Evolutionary conservation across 768 basidiomycete genomes (phyloP).

Genomic region (Podaxis rugospora): DNA sequence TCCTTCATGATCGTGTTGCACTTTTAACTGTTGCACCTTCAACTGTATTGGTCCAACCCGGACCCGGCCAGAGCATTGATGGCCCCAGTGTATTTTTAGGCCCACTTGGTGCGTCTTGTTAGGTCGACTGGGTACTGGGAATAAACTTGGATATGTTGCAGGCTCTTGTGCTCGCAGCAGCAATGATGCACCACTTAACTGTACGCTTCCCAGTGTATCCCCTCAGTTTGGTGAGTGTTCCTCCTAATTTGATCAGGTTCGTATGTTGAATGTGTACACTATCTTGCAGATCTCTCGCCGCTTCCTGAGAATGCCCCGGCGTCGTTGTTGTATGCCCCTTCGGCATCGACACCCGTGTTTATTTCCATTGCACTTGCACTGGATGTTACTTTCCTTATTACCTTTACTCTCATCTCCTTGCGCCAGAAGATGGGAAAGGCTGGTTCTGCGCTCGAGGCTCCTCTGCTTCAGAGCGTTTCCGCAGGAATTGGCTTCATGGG

Average conservation of each 20-base stretch:
- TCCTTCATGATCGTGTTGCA: constrained; percentile 59
- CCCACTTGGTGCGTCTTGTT: constrained; percentile 46
- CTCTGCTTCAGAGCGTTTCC: constrained; percentile 50
- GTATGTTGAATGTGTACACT: background rate
- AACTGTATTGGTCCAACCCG: constrained; percentile 27
- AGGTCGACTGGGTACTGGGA: background rate
- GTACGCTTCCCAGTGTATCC: constrained; percentile 49
- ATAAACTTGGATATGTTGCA: constrained; percentile 20
- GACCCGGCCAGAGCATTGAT: constrained; percentile 37
- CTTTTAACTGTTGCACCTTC: constrained; percentile 64
- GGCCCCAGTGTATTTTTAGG: constrained; percentile 70
- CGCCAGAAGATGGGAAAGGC: constrained; percentile 57
- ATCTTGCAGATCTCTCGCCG: constrained; percentile 51
- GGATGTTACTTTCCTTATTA: constrained; percentile 58
- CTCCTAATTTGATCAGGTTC: constrained; percentile 1
- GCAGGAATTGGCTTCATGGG: constrained; percentile 77
- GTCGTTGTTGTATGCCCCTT: constrained; percentile 54
- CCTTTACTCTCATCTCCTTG: constrained; percentile 62
- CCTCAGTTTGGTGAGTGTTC: constrained; percentile 55
- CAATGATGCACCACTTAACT: constrained; percentile 47
- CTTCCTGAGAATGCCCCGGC: constrained; percentile 55
- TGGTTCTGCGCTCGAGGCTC: constrained; percentile 47
- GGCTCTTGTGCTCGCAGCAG: constrained; percentile 63
- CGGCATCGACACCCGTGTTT: constrained; percentile 56
- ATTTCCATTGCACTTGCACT: constrained; percentile 57